phyloP scores from a whole-genome alignment of 768 basidiomycete species.

The Lactifluus volemus region DNA sequence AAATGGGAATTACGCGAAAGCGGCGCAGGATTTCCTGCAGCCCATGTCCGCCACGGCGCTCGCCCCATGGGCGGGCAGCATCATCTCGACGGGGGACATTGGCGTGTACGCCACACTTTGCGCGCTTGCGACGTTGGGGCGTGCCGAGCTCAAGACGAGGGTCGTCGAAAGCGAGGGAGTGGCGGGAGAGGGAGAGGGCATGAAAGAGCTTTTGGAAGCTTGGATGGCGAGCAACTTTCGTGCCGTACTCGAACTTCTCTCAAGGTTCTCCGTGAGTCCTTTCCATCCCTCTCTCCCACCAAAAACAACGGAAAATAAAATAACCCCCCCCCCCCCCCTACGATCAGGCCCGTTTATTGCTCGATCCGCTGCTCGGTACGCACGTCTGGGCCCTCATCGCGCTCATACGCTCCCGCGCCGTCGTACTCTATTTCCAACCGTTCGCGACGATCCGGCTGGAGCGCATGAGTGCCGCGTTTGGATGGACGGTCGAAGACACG shows the following conservation, averaged over 20 bases:
- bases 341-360: constrained; percentile 58
- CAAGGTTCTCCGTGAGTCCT: constrained; percentile 52
- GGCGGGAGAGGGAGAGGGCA: constrained; percentile 18
- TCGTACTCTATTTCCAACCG: constrained; percentile 86
- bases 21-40: constrained; percentile 63
- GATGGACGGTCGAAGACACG: constrained; percentile 64
- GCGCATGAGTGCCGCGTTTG: constrained; percentile 81
- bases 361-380: constrained; percentile 67
- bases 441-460: constrained; percentile 78
- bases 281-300: neutral
- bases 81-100: constrained; percentile 75
- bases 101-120: constrained; percentile 82
- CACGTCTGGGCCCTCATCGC: constrained; percentile 61
- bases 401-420: constrained; percentile 66
- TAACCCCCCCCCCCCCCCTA: too few species aligned
- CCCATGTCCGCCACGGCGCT: constrained; percentile 57
- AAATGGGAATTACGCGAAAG: constrained; percentile 67
- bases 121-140: constrained; percentile 67
- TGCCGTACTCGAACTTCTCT: constrained; percentile 65
- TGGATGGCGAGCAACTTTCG: constrained; percentile 88
- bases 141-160: constrained; percentile 59
- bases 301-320: too few species aligned
- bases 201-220: constrained; percentile 72
- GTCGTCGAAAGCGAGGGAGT: constrained; percentile 38
- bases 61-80: constrained; percentile 76